A percentile compares a stretch with the other conserved stretches of the same genome.
Conservation (phyloP, 169 alveolate species). For the Sarcocystis neurona region DNA sequence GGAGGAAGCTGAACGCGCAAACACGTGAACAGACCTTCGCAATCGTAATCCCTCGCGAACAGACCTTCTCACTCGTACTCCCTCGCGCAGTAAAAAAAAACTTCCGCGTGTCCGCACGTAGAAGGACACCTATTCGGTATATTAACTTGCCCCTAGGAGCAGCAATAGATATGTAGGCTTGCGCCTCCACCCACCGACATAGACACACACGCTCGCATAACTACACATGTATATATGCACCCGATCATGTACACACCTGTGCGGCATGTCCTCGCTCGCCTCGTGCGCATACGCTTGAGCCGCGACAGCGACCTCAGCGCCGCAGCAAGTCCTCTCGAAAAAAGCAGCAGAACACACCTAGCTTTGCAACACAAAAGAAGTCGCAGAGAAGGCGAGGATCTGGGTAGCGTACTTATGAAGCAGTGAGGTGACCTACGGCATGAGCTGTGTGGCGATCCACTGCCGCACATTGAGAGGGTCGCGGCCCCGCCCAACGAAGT, state of each 20-base stretch:
- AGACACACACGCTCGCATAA: too few relatives aligned
- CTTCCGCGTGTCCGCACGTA: background rate
- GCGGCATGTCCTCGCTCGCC: too few relatives aligned
- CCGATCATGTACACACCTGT: too few relatives aligned
- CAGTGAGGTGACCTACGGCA: background rate
- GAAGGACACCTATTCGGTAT: background rate
- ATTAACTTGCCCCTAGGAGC: background rate
- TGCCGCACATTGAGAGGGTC: conserved; percentile 59
- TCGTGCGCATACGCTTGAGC: too few relatives aligned
- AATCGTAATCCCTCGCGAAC: background rate
- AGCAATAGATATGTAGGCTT: background rate
- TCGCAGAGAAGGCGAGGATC: too few relatives aligned
- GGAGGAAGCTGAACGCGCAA: too few relatives aligned
- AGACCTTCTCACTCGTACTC: background rate
- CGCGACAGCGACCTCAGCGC: too few relatives aligned
- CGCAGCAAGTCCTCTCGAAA: background rate
- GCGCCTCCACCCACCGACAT: too few relatives aligned
- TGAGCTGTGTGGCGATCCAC: conserved; percentile 58
- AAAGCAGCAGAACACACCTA: background rate
- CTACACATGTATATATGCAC: too few relatives aligned
- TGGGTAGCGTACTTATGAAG: too few relatives aligned
- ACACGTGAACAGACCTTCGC: background rate
- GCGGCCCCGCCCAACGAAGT: conserved; percentile 34
- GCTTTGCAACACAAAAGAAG: too few relatives aligned
- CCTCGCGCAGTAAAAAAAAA: too few relatives aligned